Evolutionary conservation across 2,329 filamentous ascomycete genomes (phyloP).

Genomic region (Thelonectria olida): DNA sequence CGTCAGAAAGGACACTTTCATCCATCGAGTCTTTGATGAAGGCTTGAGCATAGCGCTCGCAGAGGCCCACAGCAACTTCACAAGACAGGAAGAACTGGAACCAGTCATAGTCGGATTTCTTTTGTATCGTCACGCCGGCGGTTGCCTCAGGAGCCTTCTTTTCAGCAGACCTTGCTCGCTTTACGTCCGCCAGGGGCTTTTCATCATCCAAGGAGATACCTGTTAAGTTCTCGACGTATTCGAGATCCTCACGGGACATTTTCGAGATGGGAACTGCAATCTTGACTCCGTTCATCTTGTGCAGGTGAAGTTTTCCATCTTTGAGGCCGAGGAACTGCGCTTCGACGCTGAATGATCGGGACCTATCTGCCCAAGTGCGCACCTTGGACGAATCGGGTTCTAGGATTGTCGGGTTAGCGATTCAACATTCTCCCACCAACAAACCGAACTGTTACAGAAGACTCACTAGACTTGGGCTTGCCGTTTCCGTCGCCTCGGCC

Average conservation of each 20-base stretch:
- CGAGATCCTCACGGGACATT: conserved; percentile 94
- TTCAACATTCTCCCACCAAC: not conserved
- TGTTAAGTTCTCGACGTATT: conserved; percentile 91
- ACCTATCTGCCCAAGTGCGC: conserved; percentile 93
- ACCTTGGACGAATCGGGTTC: conserved; percentile 86
- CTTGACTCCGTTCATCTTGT: conserved; percentile 98
- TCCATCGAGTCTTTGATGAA: conserved; percentile 96
- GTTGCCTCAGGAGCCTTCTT: conserved; percentile 40
- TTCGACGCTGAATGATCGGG: conserved; percentile 96
- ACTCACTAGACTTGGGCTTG: conserved; percentile 77
- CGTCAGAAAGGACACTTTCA: conserved; percentile 89
- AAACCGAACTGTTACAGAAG: not conserved
- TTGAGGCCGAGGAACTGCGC: conserved; percentile 94
- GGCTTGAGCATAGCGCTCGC: conserved; percentile 91
- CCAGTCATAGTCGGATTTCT: conserved; percentile 90
- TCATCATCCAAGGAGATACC: conserved; percentile 92
- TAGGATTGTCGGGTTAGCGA: conserved; percentile 46
- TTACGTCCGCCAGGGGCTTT: conserved; percentile 89
- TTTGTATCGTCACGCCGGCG: conserved; percentile 71
- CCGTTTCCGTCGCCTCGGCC: conserved; percentile 64
- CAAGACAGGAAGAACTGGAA: conserved; percentile 97
- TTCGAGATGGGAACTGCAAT: conserved; percentile 95
- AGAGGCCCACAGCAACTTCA: conserved; percentile 90
- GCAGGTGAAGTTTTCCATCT: conserved; percentile 96
- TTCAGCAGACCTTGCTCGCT: conserved; percentile 56